Base-by-base conservation (phyloP, 2,329 filamentous ascomycete species). In the Colletotrichum tabaci region DNA sequence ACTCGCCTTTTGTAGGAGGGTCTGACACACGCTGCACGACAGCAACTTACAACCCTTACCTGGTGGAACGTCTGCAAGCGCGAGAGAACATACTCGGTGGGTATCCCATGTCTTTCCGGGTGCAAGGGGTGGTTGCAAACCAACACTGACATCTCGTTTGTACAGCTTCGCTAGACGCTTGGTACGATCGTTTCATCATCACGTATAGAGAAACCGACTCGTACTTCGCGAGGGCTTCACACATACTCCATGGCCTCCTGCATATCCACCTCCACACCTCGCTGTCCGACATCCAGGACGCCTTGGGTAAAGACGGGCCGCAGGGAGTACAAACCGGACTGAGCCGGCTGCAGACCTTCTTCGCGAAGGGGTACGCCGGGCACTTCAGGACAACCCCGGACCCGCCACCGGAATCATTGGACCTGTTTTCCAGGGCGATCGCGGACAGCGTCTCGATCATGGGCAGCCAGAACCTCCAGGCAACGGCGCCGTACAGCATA, bases 271-370 rank as follows among this genome's bases (percentile, higher is more conserved):
- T 64, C 15, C 26, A 63, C 15, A 49, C 50, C 10, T 68, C 60
- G 2, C 9, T 65, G 9, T 50, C 61, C 46, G 30, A 69, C 26
- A 46, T 69, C 3, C 66, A 69, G 52, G 66, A 65, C 40, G 66
- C 66, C 1, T 26, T 65, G 2, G 66, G 66, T 2, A 68, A 68
- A 38, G 38, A 50, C 10, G 66, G 60, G 13, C 23, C 52, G 9
- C 30, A 57, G 30, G 60, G 50, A 4, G 50, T 56, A 3, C 44
- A 42, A 7, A 23, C 42, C 16, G 61, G 49, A n/a, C 10, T 68
- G 18, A 30, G 18, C 30, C 50, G 50, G 6, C 61, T 68, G 49
- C 52, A 44, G 42, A 23, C 21, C 30, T 62, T 40, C 16, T 62
- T 62, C 47, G 35, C 30, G 8, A 42, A 52, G n/a, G 60, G 60